Evolutionary conservation across 2,329 filamentous ascomycete genomes (phyloP).

Genomic region (Grosmannia huntii): DNA sequence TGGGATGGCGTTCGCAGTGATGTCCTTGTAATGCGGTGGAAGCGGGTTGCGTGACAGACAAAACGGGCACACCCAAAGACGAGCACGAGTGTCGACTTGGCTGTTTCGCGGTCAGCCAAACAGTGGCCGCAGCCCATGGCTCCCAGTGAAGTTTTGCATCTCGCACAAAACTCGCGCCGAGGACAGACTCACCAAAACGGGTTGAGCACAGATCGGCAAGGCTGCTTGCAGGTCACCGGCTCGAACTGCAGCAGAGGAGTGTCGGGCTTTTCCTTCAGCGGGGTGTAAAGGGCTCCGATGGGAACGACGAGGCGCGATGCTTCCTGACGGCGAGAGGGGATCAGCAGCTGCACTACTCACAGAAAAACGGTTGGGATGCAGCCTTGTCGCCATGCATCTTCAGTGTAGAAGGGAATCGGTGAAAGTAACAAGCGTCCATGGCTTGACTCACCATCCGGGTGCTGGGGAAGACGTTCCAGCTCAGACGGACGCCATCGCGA

Average conservation of each 20-base stretch:
- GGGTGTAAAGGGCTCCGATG: conserved; percentile 91
- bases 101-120: conserved; percentile 26
- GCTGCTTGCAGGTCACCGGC: conserved; percentile 90
- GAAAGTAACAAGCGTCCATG: not conserved
- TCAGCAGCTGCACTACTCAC: not conserved
- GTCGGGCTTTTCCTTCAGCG: conserved; percentile 86
- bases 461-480: conserved; percentile 98
- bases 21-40: conserved; percentile 81
- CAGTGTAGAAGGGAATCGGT: not conserved
- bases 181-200: conserved; percentile 67
- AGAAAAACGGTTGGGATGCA: not conserved
- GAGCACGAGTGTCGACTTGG: conserved; percentile 71
- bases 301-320: conserved; percentile 88
- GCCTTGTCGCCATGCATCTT: not conserved
- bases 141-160: conserved; percentile 12
- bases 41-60: conserved; percentile 74
- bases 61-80: conserved; percentile 83
- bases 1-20: conserved; percentile 69
- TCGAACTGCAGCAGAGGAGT: conserved; percentile 88
- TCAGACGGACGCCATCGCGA: conserved; percentile 85
- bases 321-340: conserved; percentile 43
- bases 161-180: not conserved
- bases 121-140: not conserved
- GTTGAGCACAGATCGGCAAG: conserved; percentile 90
- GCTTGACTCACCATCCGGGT: conserved; percentile 69